Conservation (phyloP, 2,329 filamentous ascomycete species). For the Xylogone sp. region DNA sequence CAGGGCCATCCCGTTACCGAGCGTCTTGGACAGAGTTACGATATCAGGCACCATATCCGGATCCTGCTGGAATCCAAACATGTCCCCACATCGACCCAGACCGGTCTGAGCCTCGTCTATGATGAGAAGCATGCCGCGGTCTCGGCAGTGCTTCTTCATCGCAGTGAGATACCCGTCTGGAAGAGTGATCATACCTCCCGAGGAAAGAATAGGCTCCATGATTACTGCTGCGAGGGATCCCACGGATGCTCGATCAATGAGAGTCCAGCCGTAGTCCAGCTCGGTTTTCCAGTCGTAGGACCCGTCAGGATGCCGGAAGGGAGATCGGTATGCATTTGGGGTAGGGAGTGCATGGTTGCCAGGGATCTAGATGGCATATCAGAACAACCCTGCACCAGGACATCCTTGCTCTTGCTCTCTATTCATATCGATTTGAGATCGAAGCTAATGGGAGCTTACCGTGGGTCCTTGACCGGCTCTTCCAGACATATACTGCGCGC, state of each 20-base stretch:
- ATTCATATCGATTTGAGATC: too few species aligned
- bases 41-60: conserved; percentile 51
- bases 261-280: conserved; percentile 56
- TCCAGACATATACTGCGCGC: conserved; percentile 49
- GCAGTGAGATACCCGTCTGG: conserved; percentile 55
- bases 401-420: too few species aligned
- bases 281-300: conserved; percentile 64
- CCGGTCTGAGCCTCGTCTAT: conserved; percentile 59
- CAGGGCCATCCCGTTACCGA: conserved; percentile 57
- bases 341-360: conserved; percentile 55
- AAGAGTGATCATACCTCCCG: conserved; percentile 56
- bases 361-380: too few species aligned
- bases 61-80: conserved; percentile 57
- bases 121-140: conserved; percentile 53
- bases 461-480: conserved; percentile 38
- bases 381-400: too few species aligned
- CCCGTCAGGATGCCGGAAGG: conserved; percentile 55
- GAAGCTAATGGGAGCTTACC: conserved; percentile 3
- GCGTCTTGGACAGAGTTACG: conserved; percentile 55
- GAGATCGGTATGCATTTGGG: conserved; percentile 58
- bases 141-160: conserved; percentile 49
- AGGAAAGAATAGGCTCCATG: conserved; percentile 56
- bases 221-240: conserved; percentile 62
- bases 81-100: conserved; percentile 49
- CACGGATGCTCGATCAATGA: conserved; percentile 56